Evolutionary conservation across 2,329 filamentous ascomycete species (phyloP), one percentile per base, ranked within the genome.

Genomic region (Claviceps humidiphila): DNA sequence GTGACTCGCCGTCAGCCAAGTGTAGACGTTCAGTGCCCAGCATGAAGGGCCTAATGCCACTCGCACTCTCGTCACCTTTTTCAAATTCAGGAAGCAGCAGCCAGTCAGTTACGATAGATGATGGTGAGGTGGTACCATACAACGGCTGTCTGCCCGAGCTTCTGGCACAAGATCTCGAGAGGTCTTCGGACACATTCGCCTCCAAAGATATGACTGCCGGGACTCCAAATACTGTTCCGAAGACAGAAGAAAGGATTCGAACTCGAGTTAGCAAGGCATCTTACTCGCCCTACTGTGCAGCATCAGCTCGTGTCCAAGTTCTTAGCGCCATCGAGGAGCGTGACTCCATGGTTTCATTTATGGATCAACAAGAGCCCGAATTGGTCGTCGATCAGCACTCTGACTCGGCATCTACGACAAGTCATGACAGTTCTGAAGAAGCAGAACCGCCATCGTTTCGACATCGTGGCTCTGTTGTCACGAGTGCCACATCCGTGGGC

Each of bases 151-250:
- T 81, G 17, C 74, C 78, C 2, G 78, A 81, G 62, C 58, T 79
- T 41, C 66, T 81, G n/a, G 77, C 71, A 6, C 70, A 68, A 54
- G 76, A 81, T 56, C 65, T 81, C 46, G 73, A 78, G 58, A 59
- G 68, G 22, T 78, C 74, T 17, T 66, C 66, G 49, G 64, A 67
- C 9, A 60, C 77, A 26, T 80, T 80, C 52, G 64, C 64, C 26
- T 69, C 74, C 14, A 75, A 67, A 59, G 73, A 72, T 53, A 73
- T 80, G 70, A 77, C 76, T 5, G 71, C 76, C 22, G 77, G 77
- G 8, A 59, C 67, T 8, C 77, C 77, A 1, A 62, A 64, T 11
- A 63, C 62, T 39, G 60, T 63, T 3, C 59, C 74, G 16, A 66
- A 66, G 5, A 60, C 60, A 16, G 60, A 64, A 5, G 64, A 65